Base-by-base conservation (phyloP, 2,329 filamentous ascomycete genomes). In the Xylaria sp. region DNA sequence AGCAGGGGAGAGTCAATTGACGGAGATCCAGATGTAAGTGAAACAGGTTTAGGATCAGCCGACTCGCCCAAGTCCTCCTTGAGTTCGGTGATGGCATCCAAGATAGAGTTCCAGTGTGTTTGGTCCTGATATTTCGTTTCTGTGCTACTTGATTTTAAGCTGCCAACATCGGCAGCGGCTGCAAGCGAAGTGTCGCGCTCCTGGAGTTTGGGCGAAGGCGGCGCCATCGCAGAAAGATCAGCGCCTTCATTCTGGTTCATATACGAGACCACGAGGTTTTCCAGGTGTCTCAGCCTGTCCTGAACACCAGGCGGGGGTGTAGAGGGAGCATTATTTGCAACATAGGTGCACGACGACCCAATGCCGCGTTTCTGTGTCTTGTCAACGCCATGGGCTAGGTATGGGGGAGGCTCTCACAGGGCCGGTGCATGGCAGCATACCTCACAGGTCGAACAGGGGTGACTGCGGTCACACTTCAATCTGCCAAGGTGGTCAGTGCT, bases 1-100 rank as follows among this genome's bases (percentile, higher is more conserved):
- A 81, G 47, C 0, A 81, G 64, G 17, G 73, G 69, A 15, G 56
- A 54, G 61, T 72, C 65, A 29, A 61, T 13, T 7, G 58, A 45
- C 22, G 25, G 3, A 10, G 20, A 15, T 11, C 63, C 63, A 22
- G 53, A 22, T 36, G 33, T 47, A 47, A 25, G 25, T 17, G 44
- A 44, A 20, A 49, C 27, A 50, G 57, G 31, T 25, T 54, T 59
- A 29, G 33, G 33, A 10, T 64, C 36, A 10, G 54, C 63, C 15
- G 56, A 20, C 17, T 63, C 67, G 36, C 63, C 53, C 25, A 69
- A 63, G 27, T 66, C 65, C 13, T 71, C 65, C 39, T 71, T 73
- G 17, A 72, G 67, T 22, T 69, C 63, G 4, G 65, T 49, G 38
- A 73, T 72, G 1, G 68, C 70, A 22, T 72, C 61, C 5, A 73